Evolutionary conservation across 1,139 yeast species (phyloP).

Genomic region (Kodamaea suecica): DNA sequence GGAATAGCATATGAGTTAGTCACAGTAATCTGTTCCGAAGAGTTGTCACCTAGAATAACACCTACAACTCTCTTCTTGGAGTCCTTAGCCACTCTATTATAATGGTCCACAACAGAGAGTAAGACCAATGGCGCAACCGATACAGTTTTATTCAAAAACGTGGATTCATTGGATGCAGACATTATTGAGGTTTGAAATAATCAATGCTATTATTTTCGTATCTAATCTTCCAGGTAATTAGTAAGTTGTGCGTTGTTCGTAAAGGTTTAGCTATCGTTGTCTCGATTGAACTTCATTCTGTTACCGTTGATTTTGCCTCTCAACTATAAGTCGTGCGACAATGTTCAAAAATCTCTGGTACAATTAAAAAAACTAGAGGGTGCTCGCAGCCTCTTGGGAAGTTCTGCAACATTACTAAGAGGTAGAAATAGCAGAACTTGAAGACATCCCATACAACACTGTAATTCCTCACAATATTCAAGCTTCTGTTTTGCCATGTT

Average conservation of each 20-base stretch:
- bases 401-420: background rate
- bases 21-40: slow-evolving; percentile 57
- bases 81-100: slow-evolving; percentile 73
- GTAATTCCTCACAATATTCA: background rate
- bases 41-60: slow-evolving; percentile 81
- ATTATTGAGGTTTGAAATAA: background rate
- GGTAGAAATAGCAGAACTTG: too few species aligned
- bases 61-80: slow-evolving; percentile 86
- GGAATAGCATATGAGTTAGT: slow-evolving; percentile 86
- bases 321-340: too few species aligned
- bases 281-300: too few species aligned
- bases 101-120: slow-evolving; percentile 92
- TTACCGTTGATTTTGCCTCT: too few species aligned
- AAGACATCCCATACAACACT: too few species aligned
- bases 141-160: slow-evolving; percentile 56
- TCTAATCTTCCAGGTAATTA: too few species aligned
- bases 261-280: too few species aligned
- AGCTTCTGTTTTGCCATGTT: slow-evolving; percentile 35
- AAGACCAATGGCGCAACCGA: slow-evolving; percentile 95
- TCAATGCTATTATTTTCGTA: background rate
- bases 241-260: too few species aligned
- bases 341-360: too few species aligned
- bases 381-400: background rate
- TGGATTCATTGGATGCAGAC: slow-evolving; percentile 25
- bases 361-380: too few species aligned